Conservation (phyloP, 345 rosid species). For the Noccaea caerulescens region DNA sequence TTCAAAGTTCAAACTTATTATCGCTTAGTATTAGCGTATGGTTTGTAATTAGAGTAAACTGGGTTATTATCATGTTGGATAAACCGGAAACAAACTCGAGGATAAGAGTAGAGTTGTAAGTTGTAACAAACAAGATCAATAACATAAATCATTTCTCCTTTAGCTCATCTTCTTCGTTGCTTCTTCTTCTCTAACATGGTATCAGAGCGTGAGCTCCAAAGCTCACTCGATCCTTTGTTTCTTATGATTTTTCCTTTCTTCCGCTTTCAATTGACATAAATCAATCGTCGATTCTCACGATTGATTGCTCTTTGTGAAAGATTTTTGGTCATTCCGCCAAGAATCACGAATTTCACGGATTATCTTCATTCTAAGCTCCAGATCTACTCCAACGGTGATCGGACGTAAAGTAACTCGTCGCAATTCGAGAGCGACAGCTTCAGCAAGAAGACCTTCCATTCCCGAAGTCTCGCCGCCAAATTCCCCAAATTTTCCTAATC, state of each 20-base stretch:
- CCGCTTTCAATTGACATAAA: not conserved
- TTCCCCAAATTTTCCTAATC: not conserved
- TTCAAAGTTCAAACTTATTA: too few relatives aligned
- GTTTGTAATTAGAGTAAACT: too few relatives aligned
- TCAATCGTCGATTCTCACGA: not conserved
- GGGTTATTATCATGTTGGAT: too few relatives aligned
- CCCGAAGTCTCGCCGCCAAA: not conserved
- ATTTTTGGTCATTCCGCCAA: not conserved
- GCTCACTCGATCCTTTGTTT: not conserved
- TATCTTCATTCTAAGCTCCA: not conserved
- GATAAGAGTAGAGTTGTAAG: too few relatives aligned
- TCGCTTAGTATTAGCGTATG: too few relatives aligned
- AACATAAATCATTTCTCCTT: too few relatives aligned
- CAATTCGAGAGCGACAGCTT: rapidly evolving
- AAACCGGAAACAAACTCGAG: too few relatives aligned
- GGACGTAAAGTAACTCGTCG: not conserved
- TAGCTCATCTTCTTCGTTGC: too few relatives aligned
- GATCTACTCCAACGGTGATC: not conserved
- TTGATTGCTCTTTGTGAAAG: not conserved
- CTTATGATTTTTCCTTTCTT: not conserved
- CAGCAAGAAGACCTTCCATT: not conserved
- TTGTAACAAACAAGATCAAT: too few relatives aligned
- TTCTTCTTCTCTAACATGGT: too few relatives aligned
- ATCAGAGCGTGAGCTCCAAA: too few relatives aligned
- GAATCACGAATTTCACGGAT: too few relatives aligned